Evolutionary conservation across 768 basidiomycete species (phyloP), one percentile per base, ranked within the genome.

Genomic region (Wakefieldia striispora): DNA sequence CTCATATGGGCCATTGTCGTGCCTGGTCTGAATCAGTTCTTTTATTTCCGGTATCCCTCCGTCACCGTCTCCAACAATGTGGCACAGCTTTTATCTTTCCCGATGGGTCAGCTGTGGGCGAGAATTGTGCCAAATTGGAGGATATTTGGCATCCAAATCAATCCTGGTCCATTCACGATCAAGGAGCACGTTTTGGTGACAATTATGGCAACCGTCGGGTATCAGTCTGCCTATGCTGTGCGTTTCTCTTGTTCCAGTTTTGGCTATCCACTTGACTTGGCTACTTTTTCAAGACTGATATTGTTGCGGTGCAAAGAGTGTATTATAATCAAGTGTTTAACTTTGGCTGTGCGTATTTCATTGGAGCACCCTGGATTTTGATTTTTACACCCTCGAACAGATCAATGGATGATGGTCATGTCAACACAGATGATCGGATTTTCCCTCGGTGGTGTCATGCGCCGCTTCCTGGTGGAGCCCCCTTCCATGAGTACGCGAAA

Each of bases 91-190:
- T 67, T 91, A 21, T 78, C 80, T 20, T 88, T 87, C 57, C 88
- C 88, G 2, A 62, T 86, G 39, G 87, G 87, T 19, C 75, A 78
- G 23, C 61, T 73, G 1, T 86, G 83, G 78, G 86, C 86, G 21
- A 60, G 33, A 19, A 58, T 79, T 19, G 56, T 83, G 27, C 87
- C 86, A 3, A 60, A 69, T 26, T 67, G 75, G 48, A 72, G 59
- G 37, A 64, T 88, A 7, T 79, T 83, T 29, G 85, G 86, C 33
- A 35, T 81, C 33, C 71, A 77, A 5, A 60, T 88, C 23, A 88
- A 88, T 61, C 84, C 86, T n/a, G 88, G 89, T 1, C 83, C 81
- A 3, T 90, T 88, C 66, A 82, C 79, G 19, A 86, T 89, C 63
- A 89, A 91, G 67, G 88, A 79, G 56, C 79, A 79, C 56, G 81